Evolutionary conservation across 1,139 yeast genomes (phyloP).

Genomic region (Saccharomyces hybrid): DNA sequence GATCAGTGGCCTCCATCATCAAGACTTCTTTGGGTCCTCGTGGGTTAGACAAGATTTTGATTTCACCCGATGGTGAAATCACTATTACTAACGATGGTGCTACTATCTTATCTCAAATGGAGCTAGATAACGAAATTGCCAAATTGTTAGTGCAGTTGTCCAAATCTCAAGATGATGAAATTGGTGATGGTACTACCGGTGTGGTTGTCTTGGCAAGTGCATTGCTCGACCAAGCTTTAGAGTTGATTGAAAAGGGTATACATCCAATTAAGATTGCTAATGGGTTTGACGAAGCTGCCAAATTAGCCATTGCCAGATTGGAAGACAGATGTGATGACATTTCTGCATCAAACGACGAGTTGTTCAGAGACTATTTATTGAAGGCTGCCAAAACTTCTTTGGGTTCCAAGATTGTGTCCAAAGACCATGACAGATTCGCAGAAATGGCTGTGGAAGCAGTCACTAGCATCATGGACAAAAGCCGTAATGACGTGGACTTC

Average conservation of each 20-base stretch:
- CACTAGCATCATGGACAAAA: conserved; percentile 81
- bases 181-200: conserved; percentile 99
- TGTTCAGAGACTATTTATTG: conserved; percentile 50
- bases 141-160: conserved; percentile 89
- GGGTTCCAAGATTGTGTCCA: conserved; percentile 93
- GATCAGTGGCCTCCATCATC: conserved; percentile 88
- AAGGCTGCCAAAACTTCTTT: conserved; percentile 92
- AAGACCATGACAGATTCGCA: conserved; percentile 88
- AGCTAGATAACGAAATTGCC: conserved; percentile 91
- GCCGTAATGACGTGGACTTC: conserved; percentile 90
- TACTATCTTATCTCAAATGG: conserved; percentile 92
- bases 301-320: conserved; percentile 71
- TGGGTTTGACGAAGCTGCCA: conserved; percentile 96
- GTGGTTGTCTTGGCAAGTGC: conserved; percentile 96
- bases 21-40: conserved; percentile 94
- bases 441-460: conserved; percentile 97
- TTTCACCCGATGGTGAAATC: conserved; percentile 92
- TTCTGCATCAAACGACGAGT: conserved; percentile 16
- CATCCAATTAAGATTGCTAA: conserved; percentile 96
- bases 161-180: conserved; percentile 94
- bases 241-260: conserved; percentile 90
- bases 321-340: conserved; percentile 57
- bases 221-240: conserved; percentile 86
- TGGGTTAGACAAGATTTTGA: conserved; percentile 93
- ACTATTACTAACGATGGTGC: conserved; percentile 98